Evolutionary conservation across 768 basidiomycete species (phyloP), one percentile per base, ranked within the genome.

Genomic region (Auriscalpium microsporum): DNA sequence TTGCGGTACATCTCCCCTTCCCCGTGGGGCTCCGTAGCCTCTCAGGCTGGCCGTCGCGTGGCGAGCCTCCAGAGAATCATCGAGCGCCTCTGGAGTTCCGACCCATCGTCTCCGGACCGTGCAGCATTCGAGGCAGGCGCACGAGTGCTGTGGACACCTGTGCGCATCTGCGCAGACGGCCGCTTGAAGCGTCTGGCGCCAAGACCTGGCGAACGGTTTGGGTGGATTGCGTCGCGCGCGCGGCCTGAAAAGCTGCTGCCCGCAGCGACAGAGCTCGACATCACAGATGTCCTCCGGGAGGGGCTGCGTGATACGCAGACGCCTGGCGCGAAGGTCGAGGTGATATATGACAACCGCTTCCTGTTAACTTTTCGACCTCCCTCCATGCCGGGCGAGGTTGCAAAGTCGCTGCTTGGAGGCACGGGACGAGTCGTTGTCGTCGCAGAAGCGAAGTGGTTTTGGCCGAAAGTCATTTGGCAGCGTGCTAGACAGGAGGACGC

Each of bases 1-100:
- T 70, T 90, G 51, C 87, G 88, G 13, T 86, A 82, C 62, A 71
- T 83, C 44, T 91, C 90, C 0, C 83, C 81, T 46, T 72, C 78
- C 40, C 84, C 87, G 2, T 93, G 90, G 90, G 90, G 90, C 5
- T 81, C 81, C 48, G 63, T 77, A 16, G 77, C 73, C 8, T 79
- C 89, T 2, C 83, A 89, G 59, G 80, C 75, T 2, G 69, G 77
- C 56, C 77, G 90, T 36, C 75, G 80, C 9, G 66, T 64, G 42
- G 58, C 54, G 7, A 77, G 75, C 50, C 65, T 86, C 33, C 58
- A 70, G 1, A 73, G 73, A 38, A 80, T 90, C 55, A 64, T 78
- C 17, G 49, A 67, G 11, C 70, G 69, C 7, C 58, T 90, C 7
- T 87, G 81, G 78, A 49, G 64, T 4, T 64, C 65, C 9, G 53